These are phyloP conservation scores for Pistacia atlantica DNA, from an alignment of 345 rosid species.

Conservation along the genomic window DNA sequence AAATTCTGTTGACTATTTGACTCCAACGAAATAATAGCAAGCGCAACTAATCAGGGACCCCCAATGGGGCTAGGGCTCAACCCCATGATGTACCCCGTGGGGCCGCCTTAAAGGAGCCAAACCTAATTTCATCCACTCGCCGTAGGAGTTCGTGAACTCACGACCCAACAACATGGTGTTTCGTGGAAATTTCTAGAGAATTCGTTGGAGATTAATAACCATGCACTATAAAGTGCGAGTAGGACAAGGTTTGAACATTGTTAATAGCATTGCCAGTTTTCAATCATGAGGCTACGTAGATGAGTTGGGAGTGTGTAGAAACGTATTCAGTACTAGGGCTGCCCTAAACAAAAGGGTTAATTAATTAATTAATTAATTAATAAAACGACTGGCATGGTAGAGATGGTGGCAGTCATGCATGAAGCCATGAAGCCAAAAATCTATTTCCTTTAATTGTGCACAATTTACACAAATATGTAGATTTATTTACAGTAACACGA, in stretches of 20 bases:
- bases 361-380: not conserved
- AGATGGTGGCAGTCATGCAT: constrained; percentile 30
- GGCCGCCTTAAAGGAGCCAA: not conserved
- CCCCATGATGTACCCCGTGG: not conserved
- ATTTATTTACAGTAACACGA: not conserved
- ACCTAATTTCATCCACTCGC: not conserved
- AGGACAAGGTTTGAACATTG: not conserved
- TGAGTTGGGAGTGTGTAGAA: not conserved
- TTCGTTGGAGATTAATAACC: constrained; percentile 2
- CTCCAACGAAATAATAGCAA: not conserved
- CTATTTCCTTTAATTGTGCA: not conserved
- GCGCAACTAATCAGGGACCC: not conserved
- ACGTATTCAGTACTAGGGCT: constrained; percentile 18
- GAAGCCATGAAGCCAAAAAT: constrained; percentile 28
- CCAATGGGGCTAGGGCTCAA: not conserved
- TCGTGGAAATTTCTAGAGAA: too few relatives aligned
- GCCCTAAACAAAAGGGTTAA: constrained; percentile 1
- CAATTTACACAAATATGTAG: not conserved
- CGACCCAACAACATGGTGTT: not conserved
- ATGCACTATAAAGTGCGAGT: not conserved
- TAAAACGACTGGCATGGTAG: not conserved
- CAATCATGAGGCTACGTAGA: constrained; percentile 43
- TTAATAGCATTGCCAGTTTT: constrained; percentile 27
- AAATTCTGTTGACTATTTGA: not conserved
- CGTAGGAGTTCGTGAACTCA: not conserved